Evolutionary conservation across 2,329 filamentous ascomycete species (phyloP), one percentile per base, ranked within the genome.

Genomic region (Macroventuria anomochaeta): DNA sequence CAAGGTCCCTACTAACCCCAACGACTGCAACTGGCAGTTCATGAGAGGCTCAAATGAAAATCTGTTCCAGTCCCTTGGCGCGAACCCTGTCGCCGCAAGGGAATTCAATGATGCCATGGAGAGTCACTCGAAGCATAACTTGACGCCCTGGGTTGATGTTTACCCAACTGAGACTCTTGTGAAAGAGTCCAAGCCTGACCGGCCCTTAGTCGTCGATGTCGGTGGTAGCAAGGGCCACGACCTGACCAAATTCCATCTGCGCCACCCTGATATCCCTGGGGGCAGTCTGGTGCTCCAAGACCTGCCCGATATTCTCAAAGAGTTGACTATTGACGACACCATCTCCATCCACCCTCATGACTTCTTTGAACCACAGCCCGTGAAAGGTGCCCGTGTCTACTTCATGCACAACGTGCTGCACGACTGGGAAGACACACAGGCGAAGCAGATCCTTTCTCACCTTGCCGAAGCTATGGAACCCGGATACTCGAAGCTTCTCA

Each of bases 231-330:
- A 68, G 10, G 77, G 77, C 1, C 73, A 79, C n/a, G 73, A 76
- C 41, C 69, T 70, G 41, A 58, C 61, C 20, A 68, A 64, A 31
- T 72, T 69, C 43, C 50, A 53, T 53, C 32, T 47, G 50, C 50
- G 50, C 38, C 43, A 53, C 38, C 50, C 50, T 39, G 43, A 43
- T 43, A 48, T 53, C 38, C 73, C 74, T 11, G 46, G 67, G 3
- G 72, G 73, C 0, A 63, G 69, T 12, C 57, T 79, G 7, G 64
- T 80, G n/a, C 61, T 81, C 5, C 75, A 81, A 55, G 79, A 81
- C 53, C 50, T 53, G 17, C 50, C 50, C 37, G 26, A 48, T 38
- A 53, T 53, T 38, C 50, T 53, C 32, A 53, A 48, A 32, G 43
- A 53, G 38, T 48, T 53, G 50, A 48, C 38, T 33, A 48, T 53